These are phyloP conservation scores for Nakazawaea siamensis DNA, from an alignment of 805 yeast species.

Conservation along the genomic window DNA sequence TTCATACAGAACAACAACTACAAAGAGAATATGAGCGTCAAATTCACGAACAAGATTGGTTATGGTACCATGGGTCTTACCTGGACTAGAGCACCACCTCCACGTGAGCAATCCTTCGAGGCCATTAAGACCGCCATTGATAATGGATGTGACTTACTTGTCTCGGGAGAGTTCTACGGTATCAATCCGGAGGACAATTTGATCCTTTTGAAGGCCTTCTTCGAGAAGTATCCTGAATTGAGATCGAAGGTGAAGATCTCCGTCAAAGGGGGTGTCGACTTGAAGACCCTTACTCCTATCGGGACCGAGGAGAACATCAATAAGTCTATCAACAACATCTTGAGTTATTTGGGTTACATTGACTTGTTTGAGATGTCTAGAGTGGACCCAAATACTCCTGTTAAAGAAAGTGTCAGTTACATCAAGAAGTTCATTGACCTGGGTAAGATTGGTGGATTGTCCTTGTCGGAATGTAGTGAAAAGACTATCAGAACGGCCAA, in stretches of 20 bases:
- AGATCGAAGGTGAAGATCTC: conserved; percentile 50
- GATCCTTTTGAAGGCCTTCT: conserved; percentile 47
- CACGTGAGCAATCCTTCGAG: conserved; percentile 43
- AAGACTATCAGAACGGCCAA: conserved; percentile 53
- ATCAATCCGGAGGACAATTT: conserved; percentile 39
- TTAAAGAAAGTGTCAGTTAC: conserved; percentile 49
- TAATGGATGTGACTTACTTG: conserved; percentile 44
- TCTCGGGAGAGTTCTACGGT: conserved; percentile 80
- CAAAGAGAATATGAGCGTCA: too few relatives aligned
- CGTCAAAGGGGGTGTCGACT: conserved; percentile 59
- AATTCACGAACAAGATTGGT: too few relatives aligned
- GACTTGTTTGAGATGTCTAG: conserved; percentile 72
- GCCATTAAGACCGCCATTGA: conserved; percentile 45
- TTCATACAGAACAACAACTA: too few relatives aligned
- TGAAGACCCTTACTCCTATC: conserved; percentile 32
- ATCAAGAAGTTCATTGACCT: conserved; percentile 50
- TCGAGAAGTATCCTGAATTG: conserved; percentile 46
- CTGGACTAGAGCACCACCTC: conserved; percentile 51
- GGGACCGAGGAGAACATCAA: conserved; percentile 40
- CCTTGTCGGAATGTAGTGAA: conserved; percentile 67
- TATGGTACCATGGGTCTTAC: conserved; percentile 86
- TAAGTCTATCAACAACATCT: conserved; percentile 38
- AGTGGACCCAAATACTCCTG: conserved; percentile 46
- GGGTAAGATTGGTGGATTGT: conserved; percentile 65
- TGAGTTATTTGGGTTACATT: conserved; percentile 25